These are phyloP conservation scores for Apophysomyces ossiformis DNA, from an alignment of 371 early-diverging fungal species.

Conservation along the genomic window DNA sequence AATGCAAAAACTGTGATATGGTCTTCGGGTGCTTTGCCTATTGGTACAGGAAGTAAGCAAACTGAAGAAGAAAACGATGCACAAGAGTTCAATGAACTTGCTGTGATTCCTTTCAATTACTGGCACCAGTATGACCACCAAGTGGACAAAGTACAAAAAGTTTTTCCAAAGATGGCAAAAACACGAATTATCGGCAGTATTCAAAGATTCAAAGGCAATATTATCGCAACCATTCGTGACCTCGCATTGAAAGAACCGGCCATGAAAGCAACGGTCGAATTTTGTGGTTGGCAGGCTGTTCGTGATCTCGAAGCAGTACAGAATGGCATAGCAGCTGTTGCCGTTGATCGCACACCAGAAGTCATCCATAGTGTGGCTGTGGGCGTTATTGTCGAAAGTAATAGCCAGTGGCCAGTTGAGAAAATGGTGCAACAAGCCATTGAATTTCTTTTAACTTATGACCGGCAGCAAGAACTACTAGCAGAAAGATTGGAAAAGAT, in stretches of 20 bases:
- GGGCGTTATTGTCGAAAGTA: conserved; percentile 38
- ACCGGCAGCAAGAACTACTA: conserved; percentile 31
- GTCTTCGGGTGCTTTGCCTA: conserved; percentile 17
- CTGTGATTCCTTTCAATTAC: conserved; percentile 36
- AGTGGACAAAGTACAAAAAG: conserved; percentile 16
- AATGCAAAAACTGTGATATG: conserved; percentile 9
- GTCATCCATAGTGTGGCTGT: conserved; percentile 49
- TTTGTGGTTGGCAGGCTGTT: conserved; percentile 26
- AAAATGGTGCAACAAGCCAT: conserved; percentile 45
- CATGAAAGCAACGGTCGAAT: conserved; percentile 22
- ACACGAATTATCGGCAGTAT: conserved; percentile 18
- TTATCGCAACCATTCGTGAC: conserved; percentile 20
- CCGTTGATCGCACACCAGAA: conserved; percentile 43
- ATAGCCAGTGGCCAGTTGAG: conserved; percentile 21
- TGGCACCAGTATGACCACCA: conserved; percentile 46
- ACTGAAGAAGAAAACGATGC: conserved; percentile 2
- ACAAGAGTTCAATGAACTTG: conserved; percentile 12
- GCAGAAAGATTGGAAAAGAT: conserved; percentile 39
- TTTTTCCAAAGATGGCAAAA: conserved; percentile 21
- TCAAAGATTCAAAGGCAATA: conserved; percentile 23
- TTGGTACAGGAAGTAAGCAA: background rate
- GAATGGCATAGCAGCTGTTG: conserved; percentile 41
- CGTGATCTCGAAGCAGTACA: conserved; percentile 31
- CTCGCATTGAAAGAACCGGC: conserved; percentile 15
- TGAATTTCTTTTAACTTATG: conserved; percentile 50